Percentiles rank a stretch among this genome's conserved stretches.
Evolutionary conservation across 805 yeast species (phyloP).

Genomic region (Kuraishia hungarica): DNA sequence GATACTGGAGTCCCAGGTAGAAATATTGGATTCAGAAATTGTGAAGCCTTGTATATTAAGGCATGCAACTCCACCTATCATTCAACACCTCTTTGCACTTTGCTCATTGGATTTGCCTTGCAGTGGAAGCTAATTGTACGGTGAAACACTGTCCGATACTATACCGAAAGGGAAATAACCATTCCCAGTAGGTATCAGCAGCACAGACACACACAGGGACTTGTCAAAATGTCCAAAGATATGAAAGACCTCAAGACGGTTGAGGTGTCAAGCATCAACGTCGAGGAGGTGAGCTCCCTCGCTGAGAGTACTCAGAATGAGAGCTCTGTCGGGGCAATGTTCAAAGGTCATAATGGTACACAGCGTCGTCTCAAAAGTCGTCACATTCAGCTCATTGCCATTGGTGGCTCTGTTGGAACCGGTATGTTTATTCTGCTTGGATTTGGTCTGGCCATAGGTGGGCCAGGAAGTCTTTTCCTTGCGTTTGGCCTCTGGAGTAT

Average conservation of each 20-base stretch:
- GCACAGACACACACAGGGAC: too few species aligned
- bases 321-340: background rate
- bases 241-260: background rate
- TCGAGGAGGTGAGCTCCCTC: background rate
- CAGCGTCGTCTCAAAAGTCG: slow-evolving; percentile 27
- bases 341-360: slow-evolving; percentile 3
- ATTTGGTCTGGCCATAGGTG: slow-evolving; percentile 27
- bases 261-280: background rate
- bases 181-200: background rate
- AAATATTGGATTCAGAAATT: background rate
- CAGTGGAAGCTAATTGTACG: background rate
- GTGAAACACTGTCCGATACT: background rate
- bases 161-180: background rate
- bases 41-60: background rate
- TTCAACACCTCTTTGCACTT: background rate
- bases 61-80: background rate
- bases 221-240: background rate
- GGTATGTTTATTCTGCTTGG: slow-evolving; percentile 36
- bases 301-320: background rate
- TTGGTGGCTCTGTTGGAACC: slow-evolving; percentile 43
- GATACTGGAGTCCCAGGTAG: background rate
- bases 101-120: background rate
- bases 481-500: slow-evolving; percentile 33
- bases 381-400: slow-evolving; percentile 40
- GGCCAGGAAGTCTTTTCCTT: slow-evolving; percentile 32